A percentile compares a stretch with the other conserved stretches of the same genome.
Evolutionary conservation across 768 basidiomycete species (phyloP).

Genomic region (Suillus placidus): DNA sequence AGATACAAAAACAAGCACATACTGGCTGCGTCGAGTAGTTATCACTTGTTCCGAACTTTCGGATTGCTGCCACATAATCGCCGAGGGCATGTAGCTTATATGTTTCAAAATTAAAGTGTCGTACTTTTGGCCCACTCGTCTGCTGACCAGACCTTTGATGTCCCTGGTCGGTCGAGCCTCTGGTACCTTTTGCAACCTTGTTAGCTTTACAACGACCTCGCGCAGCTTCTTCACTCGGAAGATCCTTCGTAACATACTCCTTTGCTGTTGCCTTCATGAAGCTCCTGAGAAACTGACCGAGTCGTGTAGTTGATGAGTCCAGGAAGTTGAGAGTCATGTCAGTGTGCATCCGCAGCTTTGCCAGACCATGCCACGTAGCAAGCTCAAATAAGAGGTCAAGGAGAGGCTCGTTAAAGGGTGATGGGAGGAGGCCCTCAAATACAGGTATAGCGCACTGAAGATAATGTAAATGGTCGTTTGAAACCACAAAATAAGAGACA

Average conservation of each 20-base stretch:
- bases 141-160: background rate
- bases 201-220: conserved; percentile 18
- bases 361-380: conserved; percentile 22
- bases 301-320: background rate
- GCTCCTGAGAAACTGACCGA: conserved; percentile 22
- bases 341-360: no score
- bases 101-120: conserved; percentile 10
- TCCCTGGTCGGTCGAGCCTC: no score
- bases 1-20: background rate
- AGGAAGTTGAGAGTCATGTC: no score
- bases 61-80: conserved; percentile 15
- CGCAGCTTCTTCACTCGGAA: conserved; percentile 41
- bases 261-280: background rate
- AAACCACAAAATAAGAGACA: background rate
- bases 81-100: conserved; percentile 18
- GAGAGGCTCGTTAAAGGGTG: no score
- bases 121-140: background rate
- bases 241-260: conserved; percentile 34
- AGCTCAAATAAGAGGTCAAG: conserved; percentile 26
- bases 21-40: conserved; percentile 36
- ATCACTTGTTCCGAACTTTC: conserved; percentile 36
- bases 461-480: no score
- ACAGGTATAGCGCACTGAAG: conserved; percentile 32
- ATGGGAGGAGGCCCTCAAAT: conserved; percentile 31
- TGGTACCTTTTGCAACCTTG: background rate